Conservation (phyloP, 2,329 filamentous ascomycete genomes). For the Penicillium fuscoglaucum region DNA sequence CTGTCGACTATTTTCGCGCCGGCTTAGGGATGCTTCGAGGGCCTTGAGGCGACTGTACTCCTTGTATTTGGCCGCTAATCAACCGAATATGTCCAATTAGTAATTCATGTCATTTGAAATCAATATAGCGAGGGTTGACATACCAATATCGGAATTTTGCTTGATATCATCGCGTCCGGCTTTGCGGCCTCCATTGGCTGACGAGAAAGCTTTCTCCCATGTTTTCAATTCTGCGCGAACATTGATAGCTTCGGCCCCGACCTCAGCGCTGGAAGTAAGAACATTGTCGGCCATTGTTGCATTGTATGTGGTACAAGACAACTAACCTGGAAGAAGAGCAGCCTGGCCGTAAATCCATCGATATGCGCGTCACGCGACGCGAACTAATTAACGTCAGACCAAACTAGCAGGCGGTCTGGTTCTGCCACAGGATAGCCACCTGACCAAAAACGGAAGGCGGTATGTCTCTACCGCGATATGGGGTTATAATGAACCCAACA, state of each 20-base stretch:
- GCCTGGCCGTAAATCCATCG: constrained; percentile 4
- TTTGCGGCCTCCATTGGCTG: constrained; percentile 46
- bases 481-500: neutral
- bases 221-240: constrained; percentile 49
- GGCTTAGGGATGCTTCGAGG: constrained; percentile 29
- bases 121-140: neutral
- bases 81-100: neutral
- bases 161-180: constrained; percentile 51
- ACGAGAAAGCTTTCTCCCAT: constrained; percentile 50
- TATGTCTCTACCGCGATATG: neutral
- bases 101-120: neutral
- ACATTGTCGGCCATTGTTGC: constrained; percentile 31
- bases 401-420: neutral
- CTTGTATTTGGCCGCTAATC: constrained; percentile 50
- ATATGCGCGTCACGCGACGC: constrained; percentile 24
- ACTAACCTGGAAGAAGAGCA: constrained; percentile 2
- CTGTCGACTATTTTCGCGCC: constrained; percentile 24
- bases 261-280: constrained; percentile 27
- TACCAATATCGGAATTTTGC: constrained; percentile 46
- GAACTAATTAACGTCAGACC: constrained; percentile 28
- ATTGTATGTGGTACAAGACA: constrained; percentile 11
- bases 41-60: constrained; percentile 47
- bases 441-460: neutral
- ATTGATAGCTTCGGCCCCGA: constrained; percentile 29
- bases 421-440: neutral